Base-by-base conservation (phyloP, 2,329 filamentous ascomycete species). In the Aspergillus alliaceus region DNA sequence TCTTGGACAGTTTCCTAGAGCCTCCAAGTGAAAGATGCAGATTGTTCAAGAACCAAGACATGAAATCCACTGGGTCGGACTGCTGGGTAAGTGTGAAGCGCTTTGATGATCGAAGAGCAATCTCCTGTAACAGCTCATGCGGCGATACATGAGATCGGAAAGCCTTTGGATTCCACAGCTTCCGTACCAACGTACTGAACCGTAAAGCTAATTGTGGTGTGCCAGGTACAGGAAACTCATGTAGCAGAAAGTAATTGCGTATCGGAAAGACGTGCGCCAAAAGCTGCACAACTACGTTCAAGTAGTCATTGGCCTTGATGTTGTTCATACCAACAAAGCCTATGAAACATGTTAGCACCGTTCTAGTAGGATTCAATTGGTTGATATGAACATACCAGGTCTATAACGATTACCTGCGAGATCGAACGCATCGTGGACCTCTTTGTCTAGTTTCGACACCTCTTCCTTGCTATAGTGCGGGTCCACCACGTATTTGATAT, bases 281-380 rank as follows among this genome's bases (percentile, higher is more conserved):
- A 6, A 93, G 89, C 75, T 99, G 95, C 49, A 96, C 89, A 3
- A 97, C 85, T 25, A 96, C 93, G 72, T 99, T 99, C 70, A 98
- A 84, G 78, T 99, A 99, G 79, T 99, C 95, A 77, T 99, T 99
- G 57, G 95, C 91, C 76, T 99, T 99, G 82, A 99, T 97, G 77
- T 99, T 99, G 82, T 99, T 99, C 90, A 99, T 96, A 64, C 95
- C 95, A 59, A 99, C 91, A 72, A 93, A 99, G 6, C 95, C 78
- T 79, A 53, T n/a, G 14, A 25, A 52, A 53, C 15, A 15, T 44
- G 25, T 47, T 34, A 57, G 25, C 29, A 29, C 22, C 15, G 6
- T 12, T 35, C 7, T 25, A 15, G 14, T 4, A 4, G 20, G n/a
- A 35, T 15, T 2, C 9, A 37, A 18, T 6, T 18, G 15, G 3